phyloP scores from a whole-genome alignment of 2,329 filamentous ascomycete genomes.

The Pleurostoma richardsiae region DNA sequence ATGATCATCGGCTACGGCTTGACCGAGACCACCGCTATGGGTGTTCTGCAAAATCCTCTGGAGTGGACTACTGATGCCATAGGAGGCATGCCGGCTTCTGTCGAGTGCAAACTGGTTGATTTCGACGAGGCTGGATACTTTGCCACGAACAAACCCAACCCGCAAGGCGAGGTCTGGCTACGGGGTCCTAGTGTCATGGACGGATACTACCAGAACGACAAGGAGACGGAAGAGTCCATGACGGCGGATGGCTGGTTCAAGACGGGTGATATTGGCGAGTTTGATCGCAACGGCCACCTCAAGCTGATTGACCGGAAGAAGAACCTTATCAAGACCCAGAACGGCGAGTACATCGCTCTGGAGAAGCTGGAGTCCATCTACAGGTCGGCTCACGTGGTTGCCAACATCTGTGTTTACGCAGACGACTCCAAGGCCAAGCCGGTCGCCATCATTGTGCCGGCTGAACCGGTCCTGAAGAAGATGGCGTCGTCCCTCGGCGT shows the following conservation, averaged over 20 bases:
- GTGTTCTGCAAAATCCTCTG: slow-evolving; percentile 67
- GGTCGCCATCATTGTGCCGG: slow-evolving; percentile 51
- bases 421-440: slow-evolving; percentile 45
- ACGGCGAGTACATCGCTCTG: slow-evolving; percentile 78
- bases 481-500: slow-evolving; percentile 37
- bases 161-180: slow-evolving; percentile 87
- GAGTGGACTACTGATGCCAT: slow-evolving; percentile 73
- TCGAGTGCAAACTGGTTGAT: slow-evolving; percentile 83
- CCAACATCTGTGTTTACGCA: slow-evolving; percentile 53
- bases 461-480: slow-evolving; percentile 50
- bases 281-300: slow-evolving; percentile 65
- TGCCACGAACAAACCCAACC: slow-evolving; percentile 66
- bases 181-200: slow-evolving; percentile 66
- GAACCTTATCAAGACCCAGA: slow-evolving; percentile 79
- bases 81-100: slow-evolving; percentile 66
- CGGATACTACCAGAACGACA: slow-evolving; percentile 72
- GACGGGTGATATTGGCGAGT: slow-evolving; percentile 81
- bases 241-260: slow-evolving; percentile 80
- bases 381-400: slow-evolving; percentile 43
- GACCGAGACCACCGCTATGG: slow-evolving; percentile 79
- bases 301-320: slow-evolving; percentile 81
- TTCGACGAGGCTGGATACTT: slow-evolving; percentile 79
- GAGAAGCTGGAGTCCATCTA: slow-evolving; percentile 62
- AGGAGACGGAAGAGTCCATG: slow-evolving; percentile 68
- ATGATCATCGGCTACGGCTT: slow-evolving; percentile 89